Evolutionary conservation across 1,139 yeast species (phyloP).

Genomic region (Candida dubliniensis): DNA sequence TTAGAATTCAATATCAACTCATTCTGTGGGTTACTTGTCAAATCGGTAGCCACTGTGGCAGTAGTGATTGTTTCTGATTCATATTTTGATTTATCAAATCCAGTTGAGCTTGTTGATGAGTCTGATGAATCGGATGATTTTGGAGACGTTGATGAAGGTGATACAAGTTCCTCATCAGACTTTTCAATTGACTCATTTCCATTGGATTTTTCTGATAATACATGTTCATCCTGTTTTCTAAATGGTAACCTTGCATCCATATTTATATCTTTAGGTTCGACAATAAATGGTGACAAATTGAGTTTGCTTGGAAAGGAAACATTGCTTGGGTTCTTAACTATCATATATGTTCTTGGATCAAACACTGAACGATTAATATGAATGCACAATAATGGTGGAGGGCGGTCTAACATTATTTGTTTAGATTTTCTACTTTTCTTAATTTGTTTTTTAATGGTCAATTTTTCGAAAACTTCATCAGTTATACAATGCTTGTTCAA

Average conservation of each 20-base stretch:
- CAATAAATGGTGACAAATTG: slow-evolving; percentile 68
- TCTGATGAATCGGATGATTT: slow-evolving; percentile 4
- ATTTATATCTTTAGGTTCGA: slow-evolving; percentile 68
- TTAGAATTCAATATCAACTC: slow-evolving; percentile 26
- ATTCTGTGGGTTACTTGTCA: slow-evolving; percentile 5
- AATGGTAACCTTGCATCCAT: slow-evolving; percentile 78
- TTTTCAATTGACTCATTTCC: not conserved
- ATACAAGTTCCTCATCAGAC: not conserved
- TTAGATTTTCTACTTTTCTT: slow-evolving; percentile 78
- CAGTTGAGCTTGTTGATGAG: not conserved
- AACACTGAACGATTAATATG: slow-evolving; percentile 92
- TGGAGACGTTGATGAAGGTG: slow-evolving; percentile 1
- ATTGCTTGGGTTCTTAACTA: slow-evolving; percentile 78
- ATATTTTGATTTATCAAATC: slow-evolving; percentile 10
- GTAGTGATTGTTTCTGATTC: slow-evolving; percentile 12
- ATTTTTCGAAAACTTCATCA: slow-evolving; percentile 72
- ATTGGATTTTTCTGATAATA: not conserved
- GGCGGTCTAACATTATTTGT: slow-evolving; percentile 76
- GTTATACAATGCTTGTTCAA: slow-evolving; percentile 66
- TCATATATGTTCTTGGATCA: slow-evolving; percentile 80
- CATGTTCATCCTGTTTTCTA: slow-evolving; percentile 52
- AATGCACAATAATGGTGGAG: slow-evolving; percentile 79
- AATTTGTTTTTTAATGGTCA: slow-evolving; percentile 75
- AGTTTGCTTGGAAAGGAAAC: slow-evolving; percentile 73
- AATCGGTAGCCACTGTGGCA: slow-evolving; percentile 8